phyloP scores from a whole-genome alignment of 2,329 filamentous ascomycete genomes.

The Penicillium polonicum region DNA sequence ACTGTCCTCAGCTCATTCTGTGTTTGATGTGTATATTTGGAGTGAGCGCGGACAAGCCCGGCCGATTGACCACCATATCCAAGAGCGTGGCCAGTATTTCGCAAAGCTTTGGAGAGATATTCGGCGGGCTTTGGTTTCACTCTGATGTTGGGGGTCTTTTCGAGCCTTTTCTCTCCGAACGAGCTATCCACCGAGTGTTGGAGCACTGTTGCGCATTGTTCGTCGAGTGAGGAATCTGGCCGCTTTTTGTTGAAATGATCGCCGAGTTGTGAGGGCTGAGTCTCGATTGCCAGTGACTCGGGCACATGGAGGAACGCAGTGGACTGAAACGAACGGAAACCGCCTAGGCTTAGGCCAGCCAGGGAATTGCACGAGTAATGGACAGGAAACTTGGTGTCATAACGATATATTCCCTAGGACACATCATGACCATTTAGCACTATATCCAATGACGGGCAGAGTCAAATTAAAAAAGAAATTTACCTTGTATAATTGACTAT shows the following conservation, averaged over 20 bases:
- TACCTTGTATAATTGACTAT: slow-evolving; percentile 26
- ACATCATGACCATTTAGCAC: neutral
- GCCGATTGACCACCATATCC: slow-evolving; percentile 1
- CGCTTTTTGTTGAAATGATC: neutral
- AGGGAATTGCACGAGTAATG: neutral
- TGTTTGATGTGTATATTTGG: neutral
- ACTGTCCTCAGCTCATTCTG: slow-evolving; percentile 9
- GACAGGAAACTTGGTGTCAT: neutral
- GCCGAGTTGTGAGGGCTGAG: neutral
- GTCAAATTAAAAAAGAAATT: neutral
- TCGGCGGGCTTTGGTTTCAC: slow-evolving; percentile 30
- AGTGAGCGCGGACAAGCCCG: slow-evolving; percentile 3
- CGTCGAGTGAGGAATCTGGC: neutral
- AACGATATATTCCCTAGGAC: neutral
- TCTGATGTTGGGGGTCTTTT: neutral
- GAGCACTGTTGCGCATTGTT: neutral
- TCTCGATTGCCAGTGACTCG: neutral
- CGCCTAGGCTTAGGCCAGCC: neutral
- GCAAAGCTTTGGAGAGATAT: slow-evolving; percentile 33
- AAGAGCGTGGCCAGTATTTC: slow-evolving; percentile 20
- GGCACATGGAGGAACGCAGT: neutral
- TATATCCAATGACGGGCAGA: neutral
- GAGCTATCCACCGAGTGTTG: neutral
- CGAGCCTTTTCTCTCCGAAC: neutral
- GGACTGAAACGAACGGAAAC: slow-evolving; percentile 5